Conservation (phyloP, 129 eudicot species). For the Saposhnikovia divaricata region DNA sequence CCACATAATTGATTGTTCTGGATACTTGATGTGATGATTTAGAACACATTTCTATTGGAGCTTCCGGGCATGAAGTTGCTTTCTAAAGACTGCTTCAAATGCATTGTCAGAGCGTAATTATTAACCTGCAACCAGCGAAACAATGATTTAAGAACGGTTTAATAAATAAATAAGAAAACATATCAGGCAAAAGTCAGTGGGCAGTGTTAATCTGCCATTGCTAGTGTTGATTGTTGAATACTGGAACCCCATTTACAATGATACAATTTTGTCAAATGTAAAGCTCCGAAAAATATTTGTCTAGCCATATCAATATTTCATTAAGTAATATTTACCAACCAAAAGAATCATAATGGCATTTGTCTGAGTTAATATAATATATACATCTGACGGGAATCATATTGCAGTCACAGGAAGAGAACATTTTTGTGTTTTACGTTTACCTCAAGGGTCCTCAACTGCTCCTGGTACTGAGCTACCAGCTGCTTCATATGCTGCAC, state of each 20-base stretch:
- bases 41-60: constrained; percentile 62
- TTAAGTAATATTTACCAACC: neutral
- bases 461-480: constrained; percentile 81
- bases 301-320: neutral
- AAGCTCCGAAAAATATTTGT: neutral
- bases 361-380: too few species aligned
- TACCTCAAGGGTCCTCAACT: constrained; percentile 75
- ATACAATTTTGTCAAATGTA: neutral
- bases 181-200: neutral
- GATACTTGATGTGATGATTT: neutral
- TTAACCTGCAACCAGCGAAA: constrained; percentile 43
- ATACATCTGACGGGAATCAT: constrained; percentile 1
- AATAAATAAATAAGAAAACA: neutral
- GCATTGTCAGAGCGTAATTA: constrained; percentile 70
- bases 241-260: neutral
- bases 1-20: neutral
- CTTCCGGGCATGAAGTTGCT: constrained; percentile 62
- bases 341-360: too few species aligned
- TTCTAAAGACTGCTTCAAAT: constrained; percentile 67
- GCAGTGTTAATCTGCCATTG: neutral
- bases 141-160: too few species aligned
- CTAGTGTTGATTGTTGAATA: too few species aligned
- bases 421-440: neutral
- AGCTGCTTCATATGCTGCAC: constrained; percentile 77
- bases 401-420: neutral